Conservation (phyloP, 306 rosid genomes). For the Rosa chinensis region DNA sequence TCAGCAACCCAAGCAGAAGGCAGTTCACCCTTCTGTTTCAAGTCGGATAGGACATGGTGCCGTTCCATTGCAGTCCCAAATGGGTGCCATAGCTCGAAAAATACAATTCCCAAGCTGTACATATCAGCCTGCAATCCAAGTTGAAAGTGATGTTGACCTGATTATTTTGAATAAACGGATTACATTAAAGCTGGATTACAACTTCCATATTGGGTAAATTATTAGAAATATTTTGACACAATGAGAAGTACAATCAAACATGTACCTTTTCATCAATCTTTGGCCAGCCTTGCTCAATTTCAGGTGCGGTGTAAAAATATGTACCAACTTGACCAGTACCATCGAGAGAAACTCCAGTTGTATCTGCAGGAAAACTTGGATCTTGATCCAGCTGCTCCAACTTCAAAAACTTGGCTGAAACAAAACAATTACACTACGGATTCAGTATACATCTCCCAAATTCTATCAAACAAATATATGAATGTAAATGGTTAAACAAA, state of each 20-base stretch:
- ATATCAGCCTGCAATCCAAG: constrained; percentile 80
- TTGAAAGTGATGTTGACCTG: constrained; percentile 32
- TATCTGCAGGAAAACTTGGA: constrained; percentile 53
- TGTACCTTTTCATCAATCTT: constrained; percentile 94
- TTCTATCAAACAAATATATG: not conserved
- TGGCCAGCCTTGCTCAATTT: constrained; percentile 99
- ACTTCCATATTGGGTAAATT: not conserved
- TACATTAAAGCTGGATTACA: constrained; percentile 21
- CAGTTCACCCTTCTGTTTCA: constrained; percentile 74
- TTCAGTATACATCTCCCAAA: not conserved
- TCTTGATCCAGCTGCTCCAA: constrained; percentile 96
- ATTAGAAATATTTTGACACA: not conserved
- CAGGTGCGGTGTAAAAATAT: constrained; percentile 95
- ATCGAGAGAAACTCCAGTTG: constrained; percentile 78
- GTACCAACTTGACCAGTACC: constrained; percentile 99
- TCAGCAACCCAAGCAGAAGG: constrained; percentile 74
- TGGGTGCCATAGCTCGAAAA: constrained; percentile 98
- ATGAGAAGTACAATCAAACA: constrained; percentile 4
- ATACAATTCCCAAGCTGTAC: constrained; percentile 95
- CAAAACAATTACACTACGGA: constrained; percentile 3
- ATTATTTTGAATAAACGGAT: constrained; percentile 23
- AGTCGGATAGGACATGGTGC: constrained; percentile 66
- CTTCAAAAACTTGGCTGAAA: constrained; percentile 94
- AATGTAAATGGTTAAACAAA: not conserved
- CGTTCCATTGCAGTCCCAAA: constrained; percentile 97